These are phyloP conservation scores for Angophora floribunda DNA, from an alignment of 345 rosid species.

Conservation along the genomic window DNA sequence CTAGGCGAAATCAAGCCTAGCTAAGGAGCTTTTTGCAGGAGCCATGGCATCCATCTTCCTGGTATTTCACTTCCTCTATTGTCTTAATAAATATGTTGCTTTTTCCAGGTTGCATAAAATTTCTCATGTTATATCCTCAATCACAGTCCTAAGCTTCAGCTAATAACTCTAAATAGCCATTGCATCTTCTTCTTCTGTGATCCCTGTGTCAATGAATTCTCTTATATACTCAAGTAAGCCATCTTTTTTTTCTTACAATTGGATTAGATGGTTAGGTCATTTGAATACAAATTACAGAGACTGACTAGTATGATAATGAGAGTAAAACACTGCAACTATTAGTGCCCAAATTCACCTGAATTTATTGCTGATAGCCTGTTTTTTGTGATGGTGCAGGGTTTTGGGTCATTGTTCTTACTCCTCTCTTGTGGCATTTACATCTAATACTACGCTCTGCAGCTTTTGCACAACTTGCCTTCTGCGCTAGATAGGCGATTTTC, in stretches of 20 bases:
- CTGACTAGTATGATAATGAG: neutral
- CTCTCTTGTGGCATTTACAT: slow-evolving; percentile 88
- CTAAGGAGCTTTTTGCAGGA: slow-evolving; percentile 61
- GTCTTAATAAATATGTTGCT: neutral
- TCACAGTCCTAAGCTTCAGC: neutral
- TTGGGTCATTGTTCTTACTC: slow-evolving; percentile 83
- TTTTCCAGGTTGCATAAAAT: neutral
- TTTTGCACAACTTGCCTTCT: neutral
- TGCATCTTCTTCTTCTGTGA: neutral
- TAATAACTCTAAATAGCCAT: neutral
- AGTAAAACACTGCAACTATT: neutral
- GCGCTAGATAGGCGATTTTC: neutral
- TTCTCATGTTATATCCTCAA: neutral
- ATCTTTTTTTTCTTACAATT: neutral
- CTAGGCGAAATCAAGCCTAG: slow-evolving; percentile 64
- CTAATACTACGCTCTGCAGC: slow-evolving; percentile 3
- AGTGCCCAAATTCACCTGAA: neutral
- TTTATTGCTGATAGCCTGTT: neutral
- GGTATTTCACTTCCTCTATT: slow-evolving; percentile 22
- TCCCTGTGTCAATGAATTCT: neutral
- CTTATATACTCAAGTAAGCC: neutral
- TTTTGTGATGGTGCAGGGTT: slow-evolving; percentile 52
- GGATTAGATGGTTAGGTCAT: neutral
- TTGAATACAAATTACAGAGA: neutral
- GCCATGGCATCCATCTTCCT: slow-evolving; percentile 70